Evolutionary conservation across 345 rosid genomes (phyloP).

Genomic region (Passiflora organensis): DNA sequence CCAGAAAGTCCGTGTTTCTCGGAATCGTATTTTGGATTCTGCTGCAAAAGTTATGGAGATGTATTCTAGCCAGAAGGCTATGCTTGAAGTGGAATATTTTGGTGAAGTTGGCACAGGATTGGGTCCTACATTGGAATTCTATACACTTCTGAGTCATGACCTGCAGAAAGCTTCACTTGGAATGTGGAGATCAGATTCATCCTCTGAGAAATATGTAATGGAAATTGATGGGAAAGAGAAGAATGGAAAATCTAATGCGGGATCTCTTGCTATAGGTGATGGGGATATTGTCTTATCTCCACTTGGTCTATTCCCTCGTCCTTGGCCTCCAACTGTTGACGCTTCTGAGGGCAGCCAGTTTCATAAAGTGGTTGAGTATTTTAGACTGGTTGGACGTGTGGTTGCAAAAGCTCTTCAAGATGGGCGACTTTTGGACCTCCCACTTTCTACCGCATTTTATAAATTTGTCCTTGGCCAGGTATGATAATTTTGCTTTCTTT

Average conservation of each 20-base stretch:
- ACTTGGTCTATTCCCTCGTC: slow-evolving; percentile 89
- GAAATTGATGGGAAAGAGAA: slow-evolving; percentile 57
- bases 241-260: slow-evolving; percentile 31
- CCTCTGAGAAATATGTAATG: slow-evolving; percentile 42
- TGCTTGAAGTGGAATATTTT: slow-evolving; percentile 98
- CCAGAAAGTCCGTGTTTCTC: slow-evolving; percentile 98
- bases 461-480: slow-evolving; percentile 92
- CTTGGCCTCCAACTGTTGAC: slow-evolving; percentile 79
- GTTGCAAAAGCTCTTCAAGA: slow-evolving; percentile 99
- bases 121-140: slow-evolving; percentile 98
- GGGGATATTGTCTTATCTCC: slow-evolving; percentile 66
- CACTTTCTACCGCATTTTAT: slow-evolving; percentile 74
- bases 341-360: slow-evolving; percentile 71
- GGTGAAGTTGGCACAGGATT: slow-evolving; percentile 99
- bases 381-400: slow-evolving; percentile 89
- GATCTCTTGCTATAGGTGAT: slow-evolving; percentile 25
- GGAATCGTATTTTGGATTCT: slow-evolving; percentile 95
- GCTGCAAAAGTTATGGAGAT: slow-evolving; percentile 99
- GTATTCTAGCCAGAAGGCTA: slow-evolving; percentile 98
- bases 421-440: slow-evolving; percentile 90
- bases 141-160: slow-evolving; percentile 92
- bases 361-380: slow-evolving; percentile 65
- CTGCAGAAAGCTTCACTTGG: slow-evolving; percentile 74
- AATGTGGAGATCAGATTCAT: slow-evolving; percentile 85
- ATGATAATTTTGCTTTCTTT: slow-evolving; percentile 21